Evolutionary conservation across 352 stramenopile genomes (phyloP), one percentile per base, ranked within the genome.

Genomic region (Pythium dissimile): DNA sequence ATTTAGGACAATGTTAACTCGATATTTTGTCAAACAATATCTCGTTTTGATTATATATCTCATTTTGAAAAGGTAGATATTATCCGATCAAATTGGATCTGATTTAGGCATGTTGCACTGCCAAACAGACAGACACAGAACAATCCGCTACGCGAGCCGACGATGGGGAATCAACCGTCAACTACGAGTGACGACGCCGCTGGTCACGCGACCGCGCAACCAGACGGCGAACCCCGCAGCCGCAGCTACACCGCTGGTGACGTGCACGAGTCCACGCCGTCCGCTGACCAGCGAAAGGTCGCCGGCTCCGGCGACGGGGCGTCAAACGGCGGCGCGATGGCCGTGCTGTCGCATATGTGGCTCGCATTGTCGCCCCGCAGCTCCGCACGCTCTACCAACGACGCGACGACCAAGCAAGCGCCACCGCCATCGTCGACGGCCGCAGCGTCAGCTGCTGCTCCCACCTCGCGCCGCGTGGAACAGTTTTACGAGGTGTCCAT

Each of bases 401-500:
- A 54, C 16, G 21, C 39, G 5, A 43, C 45, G 26, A 57, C 35
- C 7, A 15, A 24, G 13, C 10, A 9, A n/a, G 16, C 43, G 50
- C 13, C 26, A 18, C 5, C 31, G 6, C n/a, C 31, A 20, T 18
- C 50, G 21, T 13, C 24, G 34, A 16, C 43, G 18, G 50, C 43
- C 18, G 0, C 23, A 18, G 21, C 59, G 27, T 11, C 34, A 16
- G 35, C 39, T 13, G 18, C 21, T 7, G n/a, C 42, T 18, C 8
- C 35, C 20, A 10, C 50, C 4, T 38, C 59, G 46, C 71, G 73
- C 9, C 73, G 73, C 12, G 59, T 86, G 10, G 73, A 84, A 35
- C 71, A 88, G 0, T 67, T 81, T 30, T 86, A 88, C 60, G 73
- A 86, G 21, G 58, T 88, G 2, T 71, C 77, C 16, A 72, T 59